Base-by-base conservation (phyloP, 2,329 filamentous ascomycete species). In the Exophiala xenobiotica region DNA sequence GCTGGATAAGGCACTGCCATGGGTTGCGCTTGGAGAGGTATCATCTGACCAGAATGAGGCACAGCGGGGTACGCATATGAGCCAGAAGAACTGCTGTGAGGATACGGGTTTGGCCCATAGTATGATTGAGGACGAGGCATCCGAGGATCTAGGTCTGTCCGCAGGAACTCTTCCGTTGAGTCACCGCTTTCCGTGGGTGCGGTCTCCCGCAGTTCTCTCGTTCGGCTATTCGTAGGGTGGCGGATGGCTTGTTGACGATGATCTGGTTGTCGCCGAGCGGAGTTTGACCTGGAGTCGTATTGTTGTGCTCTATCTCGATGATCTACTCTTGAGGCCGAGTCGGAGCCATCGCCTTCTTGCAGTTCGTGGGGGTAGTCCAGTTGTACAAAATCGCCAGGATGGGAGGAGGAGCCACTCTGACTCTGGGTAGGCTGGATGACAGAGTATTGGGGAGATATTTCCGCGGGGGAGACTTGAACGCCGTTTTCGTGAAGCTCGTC, bases 81-180 rank as follows among this genome's bases (percentile, higher is more conserved):
- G 8, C 66, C 70, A 4, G 72, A 72, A 6, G 71, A 70, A 35
- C 66, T 59, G 54, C 69, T 73, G 19, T 65, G 68, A 12, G 69
- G 59, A 56, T 74, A 74, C n/a, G 65, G 62, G 37, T 54, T 52
- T 37, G 58, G 65, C 44, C 49, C 59, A 46, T 61, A 60, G 29
- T 61, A 57, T 24, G 53, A 57, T 52, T 60, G 56, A 46, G 59
- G 53, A 20, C 61, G 57, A 46, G 57, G 53, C 60, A 62, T 62
- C 23, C 49, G 51, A 33, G 47, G 49, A 24, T 47, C 43, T 24
- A 53, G 44, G 33, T 56, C 58, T 22, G 42, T 49, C 40, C 52
- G 47, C 56, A 72, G 69, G 65, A 78, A 85, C n/a, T 87, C 82
- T 19, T 88, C 82, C 16, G 75, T 76, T 27, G 79, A 79, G 66